Evolutionary conservation across 768 basidiomycete genomes (phyloP).

Genomic region (Mrakia hoshinonis): DNA sequence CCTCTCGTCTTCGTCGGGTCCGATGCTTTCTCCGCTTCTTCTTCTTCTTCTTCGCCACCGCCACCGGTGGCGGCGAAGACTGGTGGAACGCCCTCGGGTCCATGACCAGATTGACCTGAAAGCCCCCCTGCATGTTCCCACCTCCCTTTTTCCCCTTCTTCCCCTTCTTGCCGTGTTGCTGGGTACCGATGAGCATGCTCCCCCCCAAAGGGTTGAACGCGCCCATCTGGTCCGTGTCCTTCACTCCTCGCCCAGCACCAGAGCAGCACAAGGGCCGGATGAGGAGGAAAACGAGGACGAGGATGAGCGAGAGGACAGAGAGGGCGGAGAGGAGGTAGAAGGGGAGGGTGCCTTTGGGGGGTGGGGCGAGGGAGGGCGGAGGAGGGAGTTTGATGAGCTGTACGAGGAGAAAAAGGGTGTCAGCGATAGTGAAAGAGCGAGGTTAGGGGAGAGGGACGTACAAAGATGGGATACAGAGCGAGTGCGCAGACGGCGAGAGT

Average conservation of each 20-base stretch:
- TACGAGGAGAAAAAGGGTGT: not conserved
- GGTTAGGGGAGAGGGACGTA: not conserved
- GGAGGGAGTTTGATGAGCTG: not conserved
- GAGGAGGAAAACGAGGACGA: not conserved
- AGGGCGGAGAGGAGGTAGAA: not conserved
- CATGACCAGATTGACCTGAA: not conserved
- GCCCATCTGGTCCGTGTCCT: not conserved
- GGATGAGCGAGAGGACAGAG: constrained; percentile 12
- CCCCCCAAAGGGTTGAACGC: not conserved
- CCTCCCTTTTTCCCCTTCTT: not conserved
- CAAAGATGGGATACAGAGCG: not conserved
- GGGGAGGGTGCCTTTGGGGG: not conserved
- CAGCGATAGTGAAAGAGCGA: not conserved
- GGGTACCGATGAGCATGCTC: not conserved
- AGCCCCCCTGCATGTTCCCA: not conserved
- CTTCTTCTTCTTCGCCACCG: not conserved
- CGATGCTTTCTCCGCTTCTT: not conserved
- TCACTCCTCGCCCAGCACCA: too few species aligned
- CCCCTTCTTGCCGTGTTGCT: not conserved
- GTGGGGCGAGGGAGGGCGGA: not conserved
- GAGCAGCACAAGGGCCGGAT: constrained; percentile 1
- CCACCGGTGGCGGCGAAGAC: not conserved
- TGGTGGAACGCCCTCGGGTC: not conserved
- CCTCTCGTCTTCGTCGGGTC: too few species aligned
- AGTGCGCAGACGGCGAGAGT: not conserved